Evolutionary conservation across 2,329 filamentous ascomycete genomes (phyloP), one percentile per base, ranked within the genome.

Genomic region (Balansia obtecta): DNA sequence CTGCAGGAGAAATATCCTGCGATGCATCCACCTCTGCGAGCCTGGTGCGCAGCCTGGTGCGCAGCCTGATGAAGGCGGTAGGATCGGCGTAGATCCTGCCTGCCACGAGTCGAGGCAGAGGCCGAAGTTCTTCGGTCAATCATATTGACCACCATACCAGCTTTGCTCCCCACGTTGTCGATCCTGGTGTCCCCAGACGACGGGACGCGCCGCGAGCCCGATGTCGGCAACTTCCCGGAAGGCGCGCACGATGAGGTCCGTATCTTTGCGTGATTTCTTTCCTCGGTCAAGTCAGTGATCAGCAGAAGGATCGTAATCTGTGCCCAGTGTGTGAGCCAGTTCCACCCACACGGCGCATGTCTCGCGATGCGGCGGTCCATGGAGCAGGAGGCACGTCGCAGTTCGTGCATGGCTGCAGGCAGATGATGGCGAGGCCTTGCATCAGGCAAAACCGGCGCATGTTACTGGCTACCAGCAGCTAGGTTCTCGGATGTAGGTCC

Each of bases 261-360:
- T 58, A 54, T 80, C 69, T 0, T 0, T 73, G 61, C 1, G 68
- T 68, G 7, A 75, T 59, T 39, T 72, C 61, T 1, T 65, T 65
- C 60, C 0, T 66, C 62, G 0, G 78, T 70, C 0, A 88, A 74
- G 61, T 86, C 88, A 55, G 75, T 85, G 5, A 82, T 85, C 0
- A 87, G 86, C 32, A 93, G 79, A 55, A 85, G 79, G 52, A 93
- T 85, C 43, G 86, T n/a, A 72, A 59, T 89, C 79, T 1, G 86
- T 90, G 8, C 71, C 69, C 0, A 91, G 69, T 11, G 75, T 74
- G 16, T 75, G 71, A 5, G 79, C 81, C 11, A 93, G 69, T 40
- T 75, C 62, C 56, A 90, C 82, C 86, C 86, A 91, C 20, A 83
- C 69, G 11, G 11, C 75, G 68, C 20, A 91, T 73, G 56, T 88